Conservation (phyloP, 345 rosid species). For the Draba incana region DNA sequence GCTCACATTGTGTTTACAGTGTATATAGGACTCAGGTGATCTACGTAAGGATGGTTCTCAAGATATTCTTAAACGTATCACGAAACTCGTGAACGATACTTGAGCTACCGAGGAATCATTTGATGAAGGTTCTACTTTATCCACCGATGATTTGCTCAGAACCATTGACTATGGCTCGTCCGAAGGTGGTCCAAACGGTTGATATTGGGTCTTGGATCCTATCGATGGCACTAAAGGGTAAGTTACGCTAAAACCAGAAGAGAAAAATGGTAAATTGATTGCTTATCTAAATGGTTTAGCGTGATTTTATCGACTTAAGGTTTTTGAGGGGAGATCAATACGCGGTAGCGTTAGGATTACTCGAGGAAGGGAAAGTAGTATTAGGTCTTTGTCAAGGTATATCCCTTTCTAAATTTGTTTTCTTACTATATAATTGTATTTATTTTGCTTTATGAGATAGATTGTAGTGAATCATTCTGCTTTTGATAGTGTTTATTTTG, state of each 20-base stretch:
- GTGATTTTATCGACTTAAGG: constrained; percentile 38
- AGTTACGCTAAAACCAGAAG: constrained; percentile 16
- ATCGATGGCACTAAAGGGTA: constrained; percentile 99
- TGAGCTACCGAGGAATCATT: constrained; percentile 64
- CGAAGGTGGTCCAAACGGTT: constrained; percentile 87
- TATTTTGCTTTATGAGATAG: too few relatives aligned
- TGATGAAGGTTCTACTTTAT: constrained; percentile 45
- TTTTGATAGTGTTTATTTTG: too few relatives aligned
- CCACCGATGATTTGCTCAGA: constrained; percentile 65
- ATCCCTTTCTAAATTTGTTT: too few relatives aligned
- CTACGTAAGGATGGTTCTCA: constrained; percentile 63
- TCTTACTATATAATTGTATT: too few relatives aligned
- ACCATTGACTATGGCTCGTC: constrained; percentile 85
- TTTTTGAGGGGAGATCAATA: constrained; percentile 94
- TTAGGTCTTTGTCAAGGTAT: constrained; percentile 46
- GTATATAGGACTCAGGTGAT: constrained; percentile 75
- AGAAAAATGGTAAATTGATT: neutral
- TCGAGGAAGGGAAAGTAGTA: constrained; percentile 90
- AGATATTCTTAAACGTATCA: constrained; percentile 71
- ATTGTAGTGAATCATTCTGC: too few relatives aligned
- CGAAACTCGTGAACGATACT: constrained; percentile 81
- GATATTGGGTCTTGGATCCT: constrained; percentile 98
- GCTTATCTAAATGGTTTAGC: constrained; percentile 10
- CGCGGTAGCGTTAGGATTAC: constrained; percentile 86
- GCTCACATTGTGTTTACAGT: constrained; percentile 28